Conservation (phyloP, 495 filamentous ascomycete genomes). For the Ascobolus immersus region DNA sequence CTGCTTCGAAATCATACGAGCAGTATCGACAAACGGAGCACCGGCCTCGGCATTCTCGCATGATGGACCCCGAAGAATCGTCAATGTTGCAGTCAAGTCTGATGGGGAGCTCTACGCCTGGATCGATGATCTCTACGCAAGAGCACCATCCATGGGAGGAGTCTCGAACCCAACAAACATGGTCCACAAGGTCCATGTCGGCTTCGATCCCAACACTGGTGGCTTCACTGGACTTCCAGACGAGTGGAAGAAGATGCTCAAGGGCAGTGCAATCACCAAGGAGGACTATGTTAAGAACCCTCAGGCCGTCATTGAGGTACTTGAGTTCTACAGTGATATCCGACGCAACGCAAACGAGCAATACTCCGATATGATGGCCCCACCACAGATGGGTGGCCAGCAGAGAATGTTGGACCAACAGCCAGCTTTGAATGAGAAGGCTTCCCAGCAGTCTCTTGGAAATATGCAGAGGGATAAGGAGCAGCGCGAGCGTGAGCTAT, state of each 20-base stretch:
- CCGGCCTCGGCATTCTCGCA: slow-evolving; percentile 31
- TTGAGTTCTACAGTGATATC: slow-evolving; percentile 93
- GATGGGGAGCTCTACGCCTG: slow-evolving; percentile 95
- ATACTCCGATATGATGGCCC: slow-evolving; percentile 44
- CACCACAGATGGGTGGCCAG: slow-evolving; percentile 32
- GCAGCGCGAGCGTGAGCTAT: slow-evolving; percentile 17
- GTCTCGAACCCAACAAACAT: slow-evolving; percentile 97
- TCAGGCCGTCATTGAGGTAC: slow-evolving; percentile 89
- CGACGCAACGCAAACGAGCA: slow-evolving; percentile 62
- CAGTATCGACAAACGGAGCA: slow-evolving; percentile 34
- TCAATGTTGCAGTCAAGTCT: slow-evolving; percentile 70
- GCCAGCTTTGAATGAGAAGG: slow-evolving; percentile 16
- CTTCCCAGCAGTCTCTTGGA: not conserved
- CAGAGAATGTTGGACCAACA: slow-evolving; percentile 23
- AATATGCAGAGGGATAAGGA: slow-evolving; percentile 22
- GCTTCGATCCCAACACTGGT: slow-evolving; percentile 80
- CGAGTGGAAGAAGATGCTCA: slow-evolving; percentile 90
- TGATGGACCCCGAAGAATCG: slow-evolving; percentile 54
- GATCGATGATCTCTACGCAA: slow-evolving; percentile 90
- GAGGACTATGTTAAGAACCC: slow-evolving; percentile 95
- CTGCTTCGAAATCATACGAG: slow-evolving; percentile 70
- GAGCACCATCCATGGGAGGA: slow-evolving; percentile 89
- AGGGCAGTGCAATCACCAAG: slow-evolving; percentile 84
- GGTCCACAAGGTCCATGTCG: slow-evolving; percentile 84
- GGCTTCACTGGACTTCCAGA: slow-evolving; percentile 79